Base-by-base conservation (phyloP, 768 basidiomycete genomes). In the Mycena albidolilacea region DNA sequence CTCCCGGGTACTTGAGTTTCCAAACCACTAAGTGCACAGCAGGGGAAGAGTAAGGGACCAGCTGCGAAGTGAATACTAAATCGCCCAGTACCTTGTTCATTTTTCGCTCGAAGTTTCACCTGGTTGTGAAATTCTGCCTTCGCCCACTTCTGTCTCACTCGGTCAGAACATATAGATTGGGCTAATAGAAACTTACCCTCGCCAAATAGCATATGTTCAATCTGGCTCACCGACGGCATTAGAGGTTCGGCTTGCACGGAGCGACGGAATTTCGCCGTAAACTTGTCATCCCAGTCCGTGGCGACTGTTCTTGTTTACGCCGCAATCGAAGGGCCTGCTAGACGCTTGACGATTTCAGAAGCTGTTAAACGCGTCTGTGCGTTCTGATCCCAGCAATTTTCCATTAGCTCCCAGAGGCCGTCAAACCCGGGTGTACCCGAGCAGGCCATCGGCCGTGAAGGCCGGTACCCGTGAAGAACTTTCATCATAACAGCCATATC, bases 401-500 rank as follows among this genome's bases (percentile, higher is more conserved):
- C 12, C 4, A 72, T 11, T 5, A 72, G 59, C 0, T 48, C 14
- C 71, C 71, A 72, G 23, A 72, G 59, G 3, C 30, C 41, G 14
- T 64, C 59, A 8, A 54, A 19, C 14, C 10, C 37, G 9, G 61
- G 5, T 37, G 48, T 37, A 11, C 1, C 11, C n/a, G 19, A 15
- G 58, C 59, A 69, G 8, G 21, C 23, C 15, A 14, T 3, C 4
- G 46, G 46, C 46, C 7, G 11, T 15, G 46, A 17, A 17, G 46
- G 78, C 78, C 87, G 88, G 66, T 0, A 43, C 15, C 50, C 50
- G 4, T 21, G n/a, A 11, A 21, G 5, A 52, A 52, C 19, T 19
- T 1, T 52, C 7, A 52, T 21, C 12, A 52, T 52, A 14, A 46
- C n/a, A 12, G 50, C 7, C n/a, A 7, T 12, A n/a, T 52, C 50